Evolutionary conservation across 306 rosid genomes (phyloP), one percentile per base, ranked within the genome.

Genomic region (Medicago lupulina): DNA sequence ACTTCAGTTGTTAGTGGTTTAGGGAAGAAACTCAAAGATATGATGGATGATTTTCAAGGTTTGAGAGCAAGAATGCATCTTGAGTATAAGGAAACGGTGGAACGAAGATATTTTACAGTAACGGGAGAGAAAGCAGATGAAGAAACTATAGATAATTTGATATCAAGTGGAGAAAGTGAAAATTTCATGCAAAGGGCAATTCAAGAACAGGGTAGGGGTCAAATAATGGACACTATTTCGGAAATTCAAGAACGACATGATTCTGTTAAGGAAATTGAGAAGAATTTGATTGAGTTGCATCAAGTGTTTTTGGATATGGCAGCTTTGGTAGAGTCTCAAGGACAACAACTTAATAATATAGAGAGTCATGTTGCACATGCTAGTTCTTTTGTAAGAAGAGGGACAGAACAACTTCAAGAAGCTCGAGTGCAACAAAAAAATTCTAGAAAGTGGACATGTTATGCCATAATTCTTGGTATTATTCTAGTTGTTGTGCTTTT

Each of bases 231-330:
- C 67, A 89, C 98, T 1, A 93, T 93, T 7, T 93, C 98, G 7
- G 98, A 93, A 73, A 93, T 93, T 75, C 98, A 93, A 38, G 98
- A 93, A 39, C 77, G 98, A 38, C 98, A 93, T 18, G 98, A 88
- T 71, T 86, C 98, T 8, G 98, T 93, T 9, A 91, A 89, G 82
- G 98, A 93, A 79, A 93, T 93, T 4, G 98, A 93, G 91, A 89
- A 84, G 81, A 93, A 89, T 54, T 75, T 93, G 83, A 77, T 91
- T 15, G 98, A 93, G 76, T 76, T 93, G 38, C 98, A 93, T 61
- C 98, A 93, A 63, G 87, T 93, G 0, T 93, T 93, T 73, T 40
- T 93, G 81, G 98, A 93, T 85, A 93, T 93, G 98, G 98, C 98
- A 0, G 96, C 97, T 16, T 53, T 93, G 14, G 98, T 93, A 0